Base-by-base conservation (phyloP, 768 basidiomycete genomes). In the Tephrocybe sp. region DNA sequence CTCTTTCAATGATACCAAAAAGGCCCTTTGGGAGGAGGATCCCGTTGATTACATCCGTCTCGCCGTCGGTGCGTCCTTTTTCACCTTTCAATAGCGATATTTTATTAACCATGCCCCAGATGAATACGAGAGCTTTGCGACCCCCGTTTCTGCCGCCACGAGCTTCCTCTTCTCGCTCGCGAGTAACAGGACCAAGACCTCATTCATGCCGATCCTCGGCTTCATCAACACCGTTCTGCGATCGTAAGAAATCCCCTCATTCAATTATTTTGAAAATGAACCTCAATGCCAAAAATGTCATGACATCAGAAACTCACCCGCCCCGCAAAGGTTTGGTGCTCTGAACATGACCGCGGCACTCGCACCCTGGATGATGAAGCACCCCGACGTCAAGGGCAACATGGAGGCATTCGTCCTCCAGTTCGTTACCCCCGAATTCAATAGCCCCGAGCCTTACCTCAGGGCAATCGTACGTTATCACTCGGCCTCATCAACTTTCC, bases 1-100 rank as follows among this genome's bases (percentile, higher is more conserved):
- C 23, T 88, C 83, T 18, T 93, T 94, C 72, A 87, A 83, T 21
- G 69, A 82, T 11, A 67, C 77, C 2, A 83, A 84, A 60, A 75
- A 83, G 59, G 77, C 83, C 37, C 72, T 87, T 4, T 95, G 92
- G 90, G 78, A 84, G 48, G 69, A 68, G n/a, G 93, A 96, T 64
- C 88, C 91, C 3, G 74, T 90, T 38, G 92, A 94, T 55, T 95
- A 89, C 62, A 72, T 93, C 48, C 82, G 91, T 5, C 73, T 83
- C 28, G 79, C 84, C 21, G 79, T 91, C 42, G 92, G 91, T 91
- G 55, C 45, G 67, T 63, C 10, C 24, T 10, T 32, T 33, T 30
- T 53, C 30, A 37, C 32, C 9, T 2, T 26, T 12, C 10, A 17
- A 3, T 15, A n/a, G 7, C 3, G 18, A 15, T 8, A 9, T 15